Evolutionary conservation across 352 stramenopile species (phyloP).

Genomic region (Globisporangium abappressorium): DNA sequence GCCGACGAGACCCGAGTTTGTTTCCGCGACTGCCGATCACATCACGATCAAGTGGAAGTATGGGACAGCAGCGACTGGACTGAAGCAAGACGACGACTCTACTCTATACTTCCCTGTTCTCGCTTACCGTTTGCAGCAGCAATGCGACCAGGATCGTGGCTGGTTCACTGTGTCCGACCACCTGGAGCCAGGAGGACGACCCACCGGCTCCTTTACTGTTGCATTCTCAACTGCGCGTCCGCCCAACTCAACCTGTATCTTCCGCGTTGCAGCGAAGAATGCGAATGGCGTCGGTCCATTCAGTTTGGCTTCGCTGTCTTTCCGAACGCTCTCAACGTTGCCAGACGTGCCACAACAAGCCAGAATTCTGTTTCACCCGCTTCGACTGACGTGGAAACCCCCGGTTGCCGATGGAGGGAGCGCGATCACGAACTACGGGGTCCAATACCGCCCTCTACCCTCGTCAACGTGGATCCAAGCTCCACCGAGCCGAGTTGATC

Average conservation of each 20-base stretch:
- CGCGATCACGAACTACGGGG: conserved; percentile 30
- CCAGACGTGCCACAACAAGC: conserved; percentile 23
- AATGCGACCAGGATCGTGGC: conserved; percentile 41
- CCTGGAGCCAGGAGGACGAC: conserved; percentile 24
- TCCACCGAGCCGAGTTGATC: conserved; percentile 2
- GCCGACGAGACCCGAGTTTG: conserved; percentile 38
- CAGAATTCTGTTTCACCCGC: background rate
- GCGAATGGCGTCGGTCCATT: conserved; percentile 56
- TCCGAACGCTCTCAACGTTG: conserved; percentile 26
- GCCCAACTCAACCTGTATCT: conserved; percentile 47
- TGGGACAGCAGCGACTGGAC: background rate
- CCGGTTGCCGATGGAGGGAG: conserved; percentile 30
- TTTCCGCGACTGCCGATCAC: conserved; percentile 26
- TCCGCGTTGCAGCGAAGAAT: conserved; percentile 50
- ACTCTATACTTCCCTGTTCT: conserved; percentile 37
- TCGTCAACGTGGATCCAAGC: conserved; percentile 49
- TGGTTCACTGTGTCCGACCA: conserved; percentile 39
- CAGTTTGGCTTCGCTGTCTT: conserved; percentile 31
- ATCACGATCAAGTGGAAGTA: conserved; percentile 47
- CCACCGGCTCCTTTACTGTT: conserved; percentile 24
- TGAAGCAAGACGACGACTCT: background rate
- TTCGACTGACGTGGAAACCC: conserved; percentile 33
- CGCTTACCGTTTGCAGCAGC: conserved; percentile 45
- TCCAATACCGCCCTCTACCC: conserved; percentile 33
- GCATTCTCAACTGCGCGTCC: conserved; percentile 24